Evolutionary conservation across 768 basidiomycete genomes (phyloP).

Genomic region (Mrakia gelida): DNA sequence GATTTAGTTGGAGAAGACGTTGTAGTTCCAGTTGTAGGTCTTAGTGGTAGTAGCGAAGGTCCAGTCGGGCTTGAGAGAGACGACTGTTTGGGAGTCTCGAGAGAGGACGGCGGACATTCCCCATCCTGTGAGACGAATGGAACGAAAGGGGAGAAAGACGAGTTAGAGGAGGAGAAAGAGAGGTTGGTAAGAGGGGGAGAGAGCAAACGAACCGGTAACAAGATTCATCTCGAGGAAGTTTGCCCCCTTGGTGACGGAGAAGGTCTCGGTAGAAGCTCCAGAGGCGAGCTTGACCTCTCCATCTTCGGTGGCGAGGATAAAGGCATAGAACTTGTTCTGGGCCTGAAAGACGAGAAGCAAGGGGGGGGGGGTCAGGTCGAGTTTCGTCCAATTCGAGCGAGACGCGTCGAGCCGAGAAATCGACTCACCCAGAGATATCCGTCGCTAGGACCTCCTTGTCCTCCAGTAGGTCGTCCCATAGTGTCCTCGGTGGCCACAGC

Average conservation of each 20-base stretch:
- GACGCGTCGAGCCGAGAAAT: background rate
- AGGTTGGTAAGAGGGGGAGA: no score
- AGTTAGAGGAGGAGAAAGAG: background rate
- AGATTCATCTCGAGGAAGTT: constrained; percentile 60
- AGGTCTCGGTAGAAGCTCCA: constrained; percentile 42
- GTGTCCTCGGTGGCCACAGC: constrained; percentile 37
- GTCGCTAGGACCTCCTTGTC: constrained; percentile 10
- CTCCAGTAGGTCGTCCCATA: constrained; percentile 23
- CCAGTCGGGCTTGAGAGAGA: constrained; percentile 36
- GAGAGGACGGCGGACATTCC: constrained; percentile 54
- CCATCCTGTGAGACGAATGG: background rate
- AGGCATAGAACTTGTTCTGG: constrained; percentile 55
- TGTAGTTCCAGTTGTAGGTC: constrained; percentile 47
- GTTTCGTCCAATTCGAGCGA: no score
- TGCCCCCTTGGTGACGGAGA: constrained; percentile 52
- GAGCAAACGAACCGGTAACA: constrained; percentile 48
- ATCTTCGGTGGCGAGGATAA: constrained; percentile 56
- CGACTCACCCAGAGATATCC: constrained; percentile 24
- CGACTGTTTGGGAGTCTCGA: constrained; percentile 53
- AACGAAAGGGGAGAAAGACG: background rate
- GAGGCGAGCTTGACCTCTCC: constrained; percentile 55
- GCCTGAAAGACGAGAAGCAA: constrained; percentile 37
- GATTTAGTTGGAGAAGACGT: background rate
- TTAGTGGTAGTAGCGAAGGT: constrained; percentile 37
- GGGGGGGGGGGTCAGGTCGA: background rate